Percentiles rank a stretch among this genome's conserved stretches.
phyloP scores from a whole-genome alignment of 2,329 filamentous ascomycete species.

The Lachnellula hyalina region DNA sequence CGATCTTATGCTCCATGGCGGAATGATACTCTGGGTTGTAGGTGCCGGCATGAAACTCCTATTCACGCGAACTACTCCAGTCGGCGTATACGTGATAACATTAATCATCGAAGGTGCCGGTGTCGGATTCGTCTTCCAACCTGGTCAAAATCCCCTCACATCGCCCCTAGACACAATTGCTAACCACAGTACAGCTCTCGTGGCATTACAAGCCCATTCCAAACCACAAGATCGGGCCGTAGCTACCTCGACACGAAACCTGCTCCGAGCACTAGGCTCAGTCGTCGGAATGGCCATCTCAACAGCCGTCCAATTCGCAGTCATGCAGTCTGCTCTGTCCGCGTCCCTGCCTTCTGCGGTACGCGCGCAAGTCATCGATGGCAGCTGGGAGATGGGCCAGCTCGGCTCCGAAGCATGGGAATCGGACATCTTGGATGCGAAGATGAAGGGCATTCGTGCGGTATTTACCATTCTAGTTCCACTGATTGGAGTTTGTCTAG shows the following conservation, averaged over 20 bases:
- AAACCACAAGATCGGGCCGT: constrained; percentile 24
- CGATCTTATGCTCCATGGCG: constrained; percentile 18
- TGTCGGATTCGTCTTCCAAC: constrained; percentile 28
- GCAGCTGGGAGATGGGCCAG: background rate
- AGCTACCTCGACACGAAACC: constrained; percentile 24
- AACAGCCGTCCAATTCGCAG: background rate
- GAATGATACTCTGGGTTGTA: constrained; percentile 24
- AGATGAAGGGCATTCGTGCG: background rate
- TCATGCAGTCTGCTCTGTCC: background rate
- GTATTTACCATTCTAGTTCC: background rate
- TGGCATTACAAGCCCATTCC: constrained; percentile 27
- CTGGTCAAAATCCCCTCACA: constrained; percentile 9
- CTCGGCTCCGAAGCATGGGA: background rate
- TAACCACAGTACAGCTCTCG: constrained; percentile 16
- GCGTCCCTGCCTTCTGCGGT: background rate
- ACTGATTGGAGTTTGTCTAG: background rate
- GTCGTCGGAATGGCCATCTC: constrained; percentile 21
- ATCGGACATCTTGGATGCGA: background rate
- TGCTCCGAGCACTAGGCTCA: constrained; percentile 22
- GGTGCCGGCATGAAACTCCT: constrained; percentile 26
- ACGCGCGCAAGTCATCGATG: background rate
- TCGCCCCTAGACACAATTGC: background rate
- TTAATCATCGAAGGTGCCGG: constrained; percentile 27
- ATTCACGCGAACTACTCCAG: constrained; percentile 20
- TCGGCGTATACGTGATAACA: constrained; percentile 18